These are phyloP conservation scores for Ceratocystis ficicola DNA, from an alignment of 2,329 filamentous ascomycete genomes.

Conservation along the genomic window DNA sequence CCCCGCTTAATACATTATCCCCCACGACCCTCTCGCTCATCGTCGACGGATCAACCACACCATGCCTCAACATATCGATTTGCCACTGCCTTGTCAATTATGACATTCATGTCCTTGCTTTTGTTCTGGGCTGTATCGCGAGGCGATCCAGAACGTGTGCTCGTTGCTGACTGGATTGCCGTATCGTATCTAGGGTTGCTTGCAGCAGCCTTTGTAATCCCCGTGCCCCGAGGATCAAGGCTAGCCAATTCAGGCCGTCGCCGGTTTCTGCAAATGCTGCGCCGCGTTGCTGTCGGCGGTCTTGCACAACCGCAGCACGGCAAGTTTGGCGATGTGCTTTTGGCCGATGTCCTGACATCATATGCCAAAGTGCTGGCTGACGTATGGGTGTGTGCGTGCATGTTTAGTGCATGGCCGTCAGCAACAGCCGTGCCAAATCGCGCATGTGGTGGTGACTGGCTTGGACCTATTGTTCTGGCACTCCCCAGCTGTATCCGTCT, in stretches of 20 bases:
- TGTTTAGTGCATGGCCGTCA: slow-evolving; percentile 62
- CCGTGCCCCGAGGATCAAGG: slow-evolving; percentile 43
- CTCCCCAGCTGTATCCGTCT: slow-evolving; percentile 76
- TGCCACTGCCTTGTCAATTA: slow-evolving; percentile 60
- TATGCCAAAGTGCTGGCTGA: slow-evolving; percentile 90
- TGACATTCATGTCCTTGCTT: slow-evolving; percentile 59
- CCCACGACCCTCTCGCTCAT: slow-evolving; percentile 58
- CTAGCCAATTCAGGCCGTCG: slow-evolving; percentile 58
- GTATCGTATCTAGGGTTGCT: slow-evolving; percentile 70
- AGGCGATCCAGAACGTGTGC: slow-evolving; percentile 55
- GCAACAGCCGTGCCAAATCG: slow-evolving; percentile 74
- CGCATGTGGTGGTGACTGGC: slow-evolving; percentile 61
- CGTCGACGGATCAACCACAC: slow-evolving; percentile 58
- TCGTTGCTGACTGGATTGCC: slow-evolving; percentile 73
- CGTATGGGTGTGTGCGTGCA: slow-evolving; percentile 77
- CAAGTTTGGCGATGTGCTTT: slow-evolving; percentile 86
- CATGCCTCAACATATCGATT: slow-evolving; percentile 78
- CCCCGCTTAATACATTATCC: slow-evolving; percentile 80
- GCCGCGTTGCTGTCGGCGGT: slow-evolving; percentile 70
- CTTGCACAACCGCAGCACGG: slow-evolving; percentile 77
- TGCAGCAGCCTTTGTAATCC: slow-evolving; percentile 57
- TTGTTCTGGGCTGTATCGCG: slow-evolving; percentile 76
- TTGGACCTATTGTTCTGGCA: slow-evolving; percentile 75
- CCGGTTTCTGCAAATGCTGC: slow-evolving; percentile 62
- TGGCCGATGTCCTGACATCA: slow-evolving; percentile 88